A percentile compares a stretch with the other conserved stretches of the same genome.
Conservation (phyloP, 495 filamentous ascomycete species). For the Zalerion maritima region DNA sequence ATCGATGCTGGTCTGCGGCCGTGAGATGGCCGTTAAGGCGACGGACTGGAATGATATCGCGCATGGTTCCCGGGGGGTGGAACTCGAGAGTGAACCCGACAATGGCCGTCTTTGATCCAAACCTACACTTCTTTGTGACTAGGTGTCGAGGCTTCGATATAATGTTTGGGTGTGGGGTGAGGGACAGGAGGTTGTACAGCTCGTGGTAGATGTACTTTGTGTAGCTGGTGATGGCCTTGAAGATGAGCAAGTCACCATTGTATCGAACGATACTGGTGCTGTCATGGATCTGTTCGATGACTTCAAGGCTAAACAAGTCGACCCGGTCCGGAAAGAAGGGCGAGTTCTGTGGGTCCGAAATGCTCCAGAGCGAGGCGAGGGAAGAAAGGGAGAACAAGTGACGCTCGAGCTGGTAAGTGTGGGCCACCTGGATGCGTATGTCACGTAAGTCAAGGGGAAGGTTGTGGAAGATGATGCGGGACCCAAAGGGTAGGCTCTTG, state of each 20-base stretch:
- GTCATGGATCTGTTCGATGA: conserved; percentile 29
- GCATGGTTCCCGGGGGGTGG: conserved; percentile 26
- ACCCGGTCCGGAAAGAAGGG: conserved; percentile 17
- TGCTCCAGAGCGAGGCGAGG: conserved; percentile 16
- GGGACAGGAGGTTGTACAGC: conserved; percentile 26
- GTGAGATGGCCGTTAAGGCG: conserved; percentile 22
- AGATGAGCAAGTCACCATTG: conserved; percentile 20
- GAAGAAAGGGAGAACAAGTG: conserved; percentile 19
- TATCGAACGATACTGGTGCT: conserved; percentile 30
- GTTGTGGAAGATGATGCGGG: conserved; percentile 29
- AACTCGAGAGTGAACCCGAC: conserved; percentile 31
- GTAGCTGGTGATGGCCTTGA: conserved; percentile 34
- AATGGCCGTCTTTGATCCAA: conserved; percentile 29
- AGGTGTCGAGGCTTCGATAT: conserved; percentile 26
- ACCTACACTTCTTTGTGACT: conserved; percentile 29
- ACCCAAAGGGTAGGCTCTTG: conserved; percentile 26
- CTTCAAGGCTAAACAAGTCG: conserved; percentile 24
- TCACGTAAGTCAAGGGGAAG: conserved; percentile 22
- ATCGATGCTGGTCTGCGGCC: conserved; percentile 22
- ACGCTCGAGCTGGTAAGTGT: conserved; percentile 27
- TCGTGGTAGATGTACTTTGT: conserved; percentile 35
- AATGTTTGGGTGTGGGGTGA: conserved; percentile 27
- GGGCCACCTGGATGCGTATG: conserved; percentile 22
- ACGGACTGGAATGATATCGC: conserved; percentile 26
- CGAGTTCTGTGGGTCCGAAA: too few species aligned